Base-by-base conservation (phyloP, 2,329 filamentous ascomycete species). In the Neofusicoccum kwambonambiense region DNA sequence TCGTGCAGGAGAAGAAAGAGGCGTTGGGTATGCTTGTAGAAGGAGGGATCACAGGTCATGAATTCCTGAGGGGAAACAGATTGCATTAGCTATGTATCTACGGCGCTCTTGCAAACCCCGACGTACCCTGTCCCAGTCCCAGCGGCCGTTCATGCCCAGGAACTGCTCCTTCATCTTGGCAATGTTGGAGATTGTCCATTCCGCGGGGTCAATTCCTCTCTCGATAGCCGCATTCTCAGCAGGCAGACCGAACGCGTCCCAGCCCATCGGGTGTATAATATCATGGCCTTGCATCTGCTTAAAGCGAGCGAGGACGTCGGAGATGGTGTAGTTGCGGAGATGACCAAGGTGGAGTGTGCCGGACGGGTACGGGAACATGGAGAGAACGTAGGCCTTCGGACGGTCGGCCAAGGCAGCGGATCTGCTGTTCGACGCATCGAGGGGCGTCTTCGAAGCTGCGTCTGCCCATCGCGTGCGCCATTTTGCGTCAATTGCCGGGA, bases 351-450 rank as follows among this genome's bases (percentile, higher is more conserved):
- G 93, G 34, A 97, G 84, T 35, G 88, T 89, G 35, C 93, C 93
- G 0, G 93, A 96, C 0, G 93, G 93, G 75, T 97, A 97, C 0
- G 93, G 93, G 74, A 96, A 96, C 93, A 97, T 97, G 69, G 93
- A 89, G 62, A 96, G 82, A 67, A 96, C 87, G 75, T 94, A 96
- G 34, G 78, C 80, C 66, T 81, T 83, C 17, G 41, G 39, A 15
- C 56, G 56, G n/a, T 2, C 5, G 11, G 54, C 2, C 22, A 45
- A 15, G 11, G 15, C 39, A 2, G 39, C 74, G 19, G 35, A 15
- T 15, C 2, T 44, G 37, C 37, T 12, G 15, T 1, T 34, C 6
- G 56, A 44, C 12, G 56, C 56, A 19, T 17, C 12, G 8, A 47
- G 17, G 27, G 62, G 15, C 7, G 51, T 22, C 12, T 34, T 15